Evolutionary conservation across 495 filamentous ascomycete species (phyloP), one percentile per base, ranked within the genome.

Genomic region (Cladorrhinum samala): DNA sequence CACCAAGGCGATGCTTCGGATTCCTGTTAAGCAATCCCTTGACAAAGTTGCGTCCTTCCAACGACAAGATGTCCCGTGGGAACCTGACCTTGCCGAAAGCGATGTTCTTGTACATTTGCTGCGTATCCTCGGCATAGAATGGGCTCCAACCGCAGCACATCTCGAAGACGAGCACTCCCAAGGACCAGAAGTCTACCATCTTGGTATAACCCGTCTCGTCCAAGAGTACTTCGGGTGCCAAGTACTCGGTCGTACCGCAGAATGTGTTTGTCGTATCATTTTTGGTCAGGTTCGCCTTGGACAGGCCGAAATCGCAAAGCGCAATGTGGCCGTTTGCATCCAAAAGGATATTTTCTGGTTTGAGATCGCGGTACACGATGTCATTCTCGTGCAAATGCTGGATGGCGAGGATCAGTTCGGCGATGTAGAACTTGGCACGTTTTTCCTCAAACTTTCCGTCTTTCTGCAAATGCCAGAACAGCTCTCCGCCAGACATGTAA

Each of bases 61-160:
- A 84, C 55, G 89, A 95, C 24, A 98, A 75, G 0, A 93, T 94
- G 65, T 98, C 93, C 51, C 90, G 82, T 14, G 93, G 93, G 72
- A 98, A 98, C 54, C 92, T 80, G 30, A 98, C 93, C 63, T 98
- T 98, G 61, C 93, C 93, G 65, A 97, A 97, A 0, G 92, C 94
- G 54, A 98, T 98, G 73, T 98, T 98, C 75, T 97, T 98, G 72
- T 98, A 98, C 93, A 98, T 98, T 67, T 98, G 93, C 69, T 98
- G 93, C 2, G 92, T 97, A 60, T 98, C 94, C 56, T 98, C 93
- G 52, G 93, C 94, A 64, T 97, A 98, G 72, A 98, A 98, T 0
- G 93, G 93, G 61, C 89, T 95, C 93, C 93, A 98, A 2, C 93
- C 93, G 63, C 93, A 98, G 70, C 92, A 96, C 93, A 98, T 98